Conservation (phyloP, 2,329 filamentous ascomycete genomes). For the Cladophialophora carrionii region DNA sequence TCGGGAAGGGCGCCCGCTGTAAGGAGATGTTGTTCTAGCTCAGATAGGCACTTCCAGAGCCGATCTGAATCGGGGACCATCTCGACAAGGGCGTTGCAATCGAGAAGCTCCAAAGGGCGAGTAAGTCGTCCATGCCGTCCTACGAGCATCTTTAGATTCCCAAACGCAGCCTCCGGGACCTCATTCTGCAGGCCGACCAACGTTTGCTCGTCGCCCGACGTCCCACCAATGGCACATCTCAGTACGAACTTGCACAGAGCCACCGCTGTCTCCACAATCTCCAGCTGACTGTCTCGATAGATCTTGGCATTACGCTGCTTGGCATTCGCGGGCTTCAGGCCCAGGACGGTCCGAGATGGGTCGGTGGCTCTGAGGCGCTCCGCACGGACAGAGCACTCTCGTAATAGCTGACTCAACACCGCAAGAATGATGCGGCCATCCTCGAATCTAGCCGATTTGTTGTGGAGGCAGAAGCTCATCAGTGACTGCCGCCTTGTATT, state of each 20-base stretch:
- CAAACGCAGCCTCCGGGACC: constrained; percentile 16
- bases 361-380: constrained; percentile 43
- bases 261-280: constrained; percentile 47
- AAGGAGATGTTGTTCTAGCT: constrained; percentile 20
- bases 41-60: constrained; percentile 24
- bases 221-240: constrained; percentile 40
- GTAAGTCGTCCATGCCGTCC: constrained; percentile 29
- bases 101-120: constrained; percentile 33
- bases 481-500: constrained; percentile 28
- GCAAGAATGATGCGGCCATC: constrained; percentile 45
- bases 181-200: constrained; percentile 21
- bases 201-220: constrained; percentile 13
- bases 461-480: constrained; percentile 33
- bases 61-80: constrained; percentile 28
- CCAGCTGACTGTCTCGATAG: constrained; percentile 49
- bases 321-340: constrained; percentile 42
- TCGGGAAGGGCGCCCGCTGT: not conserved
- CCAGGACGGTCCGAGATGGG: constrained; percentile 19
- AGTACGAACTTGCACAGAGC: constrained; percentile 48
- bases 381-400: constrained; percentile 48
- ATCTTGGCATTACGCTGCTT: constrained; percentile 49
- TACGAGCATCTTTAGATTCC: constrained; percentile 23
- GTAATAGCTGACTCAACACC: constrained; percentile 48
- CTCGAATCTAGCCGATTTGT: constrained; percentile 28
- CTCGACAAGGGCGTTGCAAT: constrained; percentile 23